phyloP scores from a whole-genome alignment of 305 asterid genomes.

The Fraxinus xanthoxyloides region DNA sequence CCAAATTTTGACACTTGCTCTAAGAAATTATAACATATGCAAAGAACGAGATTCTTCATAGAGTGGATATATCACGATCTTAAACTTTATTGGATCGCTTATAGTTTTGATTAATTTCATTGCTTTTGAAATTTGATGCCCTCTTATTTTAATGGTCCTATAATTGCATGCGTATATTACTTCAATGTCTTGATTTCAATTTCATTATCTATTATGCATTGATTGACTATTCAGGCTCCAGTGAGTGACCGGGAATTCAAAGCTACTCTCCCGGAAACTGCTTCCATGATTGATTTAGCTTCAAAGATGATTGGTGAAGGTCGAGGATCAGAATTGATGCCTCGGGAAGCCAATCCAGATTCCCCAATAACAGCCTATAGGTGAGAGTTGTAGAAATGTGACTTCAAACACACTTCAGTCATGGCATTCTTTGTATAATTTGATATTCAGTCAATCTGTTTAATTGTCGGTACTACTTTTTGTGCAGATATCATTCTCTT shows the following conservation, averaged over 20 bases:
- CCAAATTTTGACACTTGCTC: not conserved
- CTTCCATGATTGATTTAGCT: conserved; percentile 90
- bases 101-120: not conserved
- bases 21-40: not conserved
- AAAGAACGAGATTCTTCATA: not conserved
- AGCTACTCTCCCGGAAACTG: conserved; percentile 83
- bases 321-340: conserved; percentile 81
- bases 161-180: not conserved
- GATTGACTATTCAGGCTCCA: conserved; percentile 69
- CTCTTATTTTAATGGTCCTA: not conserved
- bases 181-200: not conserved
- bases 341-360: conserved; percentile 76
- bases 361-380: conserved; percentile 84
- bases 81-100: not conserved
- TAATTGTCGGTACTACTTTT: not conserved
- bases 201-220: conserved; percentile 12
- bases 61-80: not conserved
- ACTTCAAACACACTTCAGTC: not conserved
- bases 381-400: conserved; percentile 33
- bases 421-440: not conserved
- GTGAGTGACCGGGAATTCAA: conserved; percentile 88
- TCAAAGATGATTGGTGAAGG: conserved; percentile 80
- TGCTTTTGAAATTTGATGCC: not conserved
- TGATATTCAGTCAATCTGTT: not conserved
- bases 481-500: conserved; percentile 76